phyloP scores from a whole-genome alignment of 805 yeast species.

The Candida verbasci region DNA sequence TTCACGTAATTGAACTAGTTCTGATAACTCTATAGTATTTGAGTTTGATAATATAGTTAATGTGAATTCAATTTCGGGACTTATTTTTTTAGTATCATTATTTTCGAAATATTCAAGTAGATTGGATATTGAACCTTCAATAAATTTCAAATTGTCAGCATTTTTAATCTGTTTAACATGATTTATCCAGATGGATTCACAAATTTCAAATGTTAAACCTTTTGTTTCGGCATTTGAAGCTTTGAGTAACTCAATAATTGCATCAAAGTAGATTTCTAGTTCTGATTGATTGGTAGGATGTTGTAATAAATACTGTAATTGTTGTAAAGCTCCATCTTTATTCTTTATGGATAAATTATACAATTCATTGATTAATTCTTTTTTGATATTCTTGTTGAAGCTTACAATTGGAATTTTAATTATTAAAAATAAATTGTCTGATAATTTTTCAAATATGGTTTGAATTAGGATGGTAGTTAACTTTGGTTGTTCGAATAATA shows the following conservation, averaged over 20 bases:
- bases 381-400: constrained; percentile 23
- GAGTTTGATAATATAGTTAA: constrained; percentile 9
- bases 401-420: constrained; percentile 47
- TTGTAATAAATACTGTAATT: constrained; percentile 37
- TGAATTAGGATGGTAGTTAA: constrained; percentile 28
- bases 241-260: constrained; percentile 15
- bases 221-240: constrained; percentile 3
- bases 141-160: constrained; percentile 16
- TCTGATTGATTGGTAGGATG: constrained; percentile 53
- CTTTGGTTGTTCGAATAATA: constrained; percentile 46
- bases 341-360: constrained; percentile 5
- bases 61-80: constrained; percentile 10
- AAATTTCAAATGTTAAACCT: constrained; percentile 16
- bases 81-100: not conserved
- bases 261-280: constrained; percentile 41
- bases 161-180: constrained; percentile 39
- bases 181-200: constrained; percentile 34
- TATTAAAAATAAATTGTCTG: constrained; percentile 2
- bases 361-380: constrained; percentile 12
- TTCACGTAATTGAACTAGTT: not conserved
- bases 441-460: constrained; percentile 12
- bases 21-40: not conserved
- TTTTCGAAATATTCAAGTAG: constrained; percentile 12
- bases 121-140: constrained; percentile 11
- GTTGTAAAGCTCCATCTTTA: constrained; percentile 2